Evolutionary conservation across 106 monocot genomes (phyloP), one percentile per base, ranked within the genome.

Genomic region (Dendrobium officinale): DNA sequence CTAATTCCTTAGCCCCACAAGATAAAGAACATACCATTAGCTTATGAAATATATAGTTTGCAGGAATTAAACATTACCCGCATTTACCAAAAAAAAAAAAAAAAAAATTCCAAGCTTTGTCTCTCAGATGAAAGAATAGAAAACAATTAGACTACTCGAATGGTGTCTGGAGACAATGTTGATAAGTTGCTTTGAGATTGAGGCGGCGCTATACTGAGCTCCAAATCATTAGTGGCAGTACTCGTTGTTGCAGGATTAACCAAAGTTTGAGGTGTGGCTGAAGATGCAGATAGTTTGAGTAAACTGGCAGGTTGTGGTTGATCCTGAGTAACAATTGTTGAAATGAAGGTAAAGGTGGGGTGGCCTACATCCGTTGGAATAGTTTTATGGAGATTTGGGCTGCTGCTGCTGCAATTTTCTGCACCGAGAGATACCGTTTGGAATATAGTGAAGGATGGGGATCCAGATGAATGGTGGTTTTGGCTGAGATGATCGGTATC

Each of bases 151-250:
- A 79, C 29, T 10, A 85, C 85, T 33, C 59, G 72, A 17, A 85
- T 85, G 9, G 66, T 56, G 42, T 56, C 81, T 19, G 78, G 45
- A 2, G 42, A 26, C 17, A 67, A 20, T 20, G 48, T 41, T 1
- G 84, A 33, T 0, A 77, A 68, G 20, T n/a, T 72, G 19, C 56
- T 58, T 19, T 27, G 72, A 6, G 85, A 41, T 29, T 67, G 70
- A 9, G 85, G 85, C 0, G 85, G 85, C 15, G 70, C 85, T 6
- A 85, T 85, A 70, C 85, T 77, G 55, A 85, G 85, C 49, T 85
- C 81, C 55, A 85, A 48, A 45, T 81, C 81, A 5, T 49, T 78
- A 55, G 11, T 58, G 0, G 43, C 81, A 7, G 43, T 1, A 31
- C 31, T 31, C 31, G 31, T 45, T 0, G 37, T 37, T 2, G 72